Percentiles rank a stretch among this genome's conserved stretches.
Conservation (phyloP, 768 basidiomycete species). For the Sporobolomyces phaffii region DNA sequence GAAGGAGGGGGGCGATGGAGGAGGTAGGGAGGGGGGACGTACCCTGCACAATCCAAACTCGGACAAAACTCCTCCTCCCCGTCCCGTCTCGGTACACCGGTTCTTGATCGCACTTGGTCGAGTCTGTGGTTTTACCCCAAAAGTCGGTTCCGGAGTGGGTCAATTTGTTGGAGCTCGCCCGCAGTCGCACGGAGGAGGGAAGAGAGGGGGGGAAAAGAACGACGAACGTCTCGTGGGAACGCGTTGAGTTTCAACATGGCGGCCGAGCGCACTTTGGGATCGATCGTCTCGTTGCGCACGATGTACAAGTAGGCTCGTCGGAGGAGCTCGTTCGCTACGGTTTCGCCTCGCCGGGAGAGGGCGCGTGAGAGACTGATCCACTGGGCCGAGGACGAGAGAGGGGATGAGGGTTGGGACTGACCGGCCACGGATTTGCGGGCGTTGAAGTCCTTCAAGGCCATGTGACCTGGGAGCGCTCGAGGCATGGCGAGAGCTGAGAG, state of each 20-base stretch:
- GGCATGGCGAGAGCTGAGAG: background rate
- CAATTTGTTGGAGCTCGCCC: no score
- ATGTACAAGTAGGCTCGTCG: constrained; percentile 88
- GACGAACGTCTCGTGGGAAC: constrained; percentile 67
- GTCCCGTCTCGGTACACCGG: constrained; percentile 75
- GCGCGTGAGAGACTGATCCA: background rate
- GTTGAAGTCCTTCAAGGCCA: constrained; percentile 38
- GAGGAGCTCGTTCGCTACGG: constrained; percentile 69
- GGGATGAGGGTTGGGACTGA: background rate
- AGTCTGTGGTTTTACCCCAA: background rate
- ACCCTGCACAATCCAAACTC: constrained; percentile 87
- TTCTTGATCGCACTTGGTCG: constrained; percentile 82
- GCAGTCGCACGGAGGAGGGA: no score
- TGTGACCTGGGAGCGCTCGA: constrained; percentile 34
- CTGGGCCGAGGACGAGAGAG: background rate
- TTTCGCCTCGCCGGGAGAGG: constrained; percentile 21
- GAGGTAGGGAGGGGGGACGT: constrained; percentile 44
- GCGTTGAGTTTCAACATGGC: constrained; percentile 89
- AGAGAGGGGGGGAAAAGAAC: background rate
- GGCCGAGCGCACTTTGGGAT: constrained; percentile 80
- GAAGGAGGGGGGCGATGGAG: no score
- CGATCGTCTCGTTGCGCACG: constrained; percentile 82
- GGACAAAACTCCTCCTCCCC: constrained; percentile 78
- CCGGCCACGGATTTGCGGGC: constrained; percentile 34
- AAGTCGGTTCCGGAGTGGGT: background rate